These are phyloP conservation scores for Peronosclerospora sorghi DNA, from an alignment of 352 stramenopile genomes.

Conservation along the genomic window DNA sequence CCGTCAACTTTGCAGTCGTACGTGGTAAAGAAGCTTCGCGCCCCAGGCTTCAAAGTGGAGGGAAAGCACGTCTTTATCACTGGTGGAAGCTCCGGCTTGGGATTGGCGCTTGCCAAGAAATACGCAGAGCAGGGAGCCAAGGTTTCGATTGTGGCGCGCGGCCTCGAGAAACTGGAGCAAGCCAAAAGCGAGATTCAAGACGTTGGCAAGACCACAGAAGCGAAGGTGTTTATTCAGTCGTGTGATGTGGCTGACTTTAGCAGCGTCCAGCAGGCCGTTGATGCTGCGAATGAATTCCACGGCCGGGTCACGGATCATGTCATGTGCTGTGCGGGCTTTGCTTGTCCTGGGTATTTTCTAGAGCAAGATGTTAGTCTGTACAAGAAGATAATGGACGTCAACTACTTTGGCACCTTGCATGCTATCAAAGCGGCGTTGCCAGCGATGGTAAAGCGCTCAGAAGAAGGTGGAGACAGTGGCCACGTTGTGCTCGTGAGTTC, in stretches of 20 bases:
- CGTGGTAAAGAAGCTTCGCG: constrained; percentile 44
- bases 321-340: constrained; percentile 53
- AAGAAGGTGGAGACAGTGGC: constrained; percentile 40
- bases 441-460: constrained; percentile 58
- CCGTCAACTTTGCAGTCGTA: constrained; percentile 28
- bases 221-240: constrained; percentile 54
- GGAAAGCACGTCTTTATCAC: constrained; percentile 80
- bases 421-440: constrained; percentile 72
- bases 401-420: constrained; percentile 80
- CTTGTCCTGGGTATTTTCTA: constrained; percentile 60
- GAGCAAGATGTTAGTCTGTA: constrained; percentile 60
- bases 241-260: constrained; percentile 60
- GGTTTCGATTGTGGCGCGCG: constrained; percentile 62
- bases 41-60: constrained; percentile 59
- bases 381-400: constrained; percentile 77
- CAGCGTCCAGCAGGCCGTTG: constrained; percentile 49
- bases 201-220: constrained; percentile 18
- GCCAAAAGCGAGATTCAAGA: constrained; percentile 53
- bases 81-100: constrained; percentile 56
- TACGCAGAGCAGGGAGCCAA: constrained; percentile 58
- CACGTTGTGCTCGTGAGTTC: constrained; percentile 69
- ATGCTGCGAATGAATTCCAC: constrained; percentile 57
- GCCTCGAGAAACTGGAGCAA: constrained; percentile 41
- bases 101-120: constrained; percentile 54
- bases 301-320: constrained; percentile 55